Conservation (phyloP, 768 basidiomycete species). For the Boletus tylopilopsis region DNA sequence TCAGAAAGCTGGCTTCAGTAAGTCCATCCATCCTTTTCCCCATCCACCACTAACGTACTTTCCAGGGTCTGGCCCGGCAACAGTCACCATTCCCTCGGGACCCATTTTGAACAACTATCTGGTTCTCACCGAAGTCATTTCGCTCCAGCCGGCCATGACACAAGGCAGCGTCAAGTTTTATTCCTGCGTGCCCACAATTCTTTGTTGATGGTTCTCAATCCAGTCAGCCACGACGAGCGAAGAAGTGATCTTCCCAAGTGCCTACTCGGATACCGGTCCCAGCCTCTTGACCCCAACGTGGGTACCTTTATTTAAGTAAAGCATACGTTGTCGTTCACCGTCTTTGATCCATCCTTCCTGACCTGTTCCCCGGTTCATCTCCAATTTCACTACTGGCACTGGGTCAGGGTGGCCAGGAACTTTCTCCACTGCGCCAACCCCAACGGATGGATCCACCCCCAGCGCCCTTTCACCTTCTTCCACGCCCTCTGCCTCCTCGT, state of each 20-base stretch:
- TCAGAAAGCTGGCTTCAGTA: conserved; percentile 30
- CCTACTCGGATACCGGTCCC: conserved; percentile 62
- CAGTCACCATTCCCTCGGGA: conserved; percentile 41
- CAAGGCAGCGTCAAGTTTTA: conserved; percentile 50
- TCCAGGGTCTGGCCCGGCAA: conserved; percentile 34
- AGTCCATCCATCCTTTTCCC: too few relatives aligned
- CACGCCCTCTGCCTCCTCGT: too few relatives aligned
- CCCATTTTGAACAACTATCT: conserved; percentile 69
- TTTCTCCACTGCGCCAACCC: too few relatives aligned
- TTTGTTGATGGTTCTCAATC: conserved; percentile 27
- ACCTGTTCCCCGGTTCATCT: too few relatives aligned
- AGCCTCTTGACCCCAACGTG: conserved; percentile 57
- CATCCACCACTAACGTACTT: neutral
- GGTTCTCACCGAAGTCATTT: conserved; percentile 72
- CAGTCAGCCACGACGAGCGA: conserved; percentile 17
- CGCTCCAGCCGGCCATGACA: conserved; percentile 58
- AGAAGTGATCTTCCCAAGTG: conserved; percentile 65
- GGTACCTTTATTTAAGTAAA: too few relatives aligned
- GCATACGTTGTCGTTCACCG: too few relatives aligned
- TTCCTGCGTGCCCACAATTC: conserved; percentile 25
- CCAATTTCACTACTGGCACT: too few relatives aligned
- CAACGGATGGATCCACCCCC: too few relatives aligned
- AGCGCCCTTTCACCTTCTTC: too few relatives aligned
- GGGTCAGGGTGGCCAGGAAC: too few relatives aligned
- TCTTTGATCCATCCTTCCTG: too few relatives aligned